These are phyloP conservation scores for Cryptococcus maquisensis DNA, from an alignment of 1,284 basidiomycete genomes.

Conservation along the genomic window DNA sequence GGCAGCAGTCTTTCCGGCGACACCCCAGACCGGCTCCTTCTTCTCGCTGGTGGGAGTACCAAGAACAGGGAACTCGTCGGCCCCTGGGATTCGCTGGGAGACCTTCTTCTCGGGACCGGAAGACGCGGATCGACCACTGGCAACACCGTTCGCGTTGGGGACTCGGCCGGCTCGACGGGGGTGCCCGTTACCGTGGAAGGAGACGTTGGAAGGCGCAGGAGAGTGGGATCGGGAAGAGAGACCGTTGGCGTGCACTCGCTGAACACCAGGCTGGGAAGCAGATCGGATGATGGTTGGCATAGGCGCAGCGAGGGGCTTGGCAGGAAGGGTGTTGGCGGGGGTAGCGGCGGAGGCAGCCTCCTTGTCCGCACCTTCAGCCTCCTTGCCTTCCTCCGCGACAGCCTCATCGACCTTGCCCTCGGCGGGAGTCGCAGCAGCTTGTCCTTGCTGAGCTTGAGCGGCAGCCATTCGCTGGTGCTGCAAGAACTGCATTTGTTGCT, in stretches of 20 bases:
- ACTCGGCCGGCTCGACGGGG: slow-evolving; percentile 19
- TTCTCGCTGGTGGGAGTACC: slow-evolving; percentile 28
- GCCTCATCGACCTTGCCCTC: neutral
- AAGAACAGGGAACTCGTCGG: slow-evolving; percentile 49
- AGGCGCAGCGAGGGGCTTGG: slow-evolving; percentile 16
- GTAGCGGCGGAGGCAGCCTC: slow-evolving; percentile 4
- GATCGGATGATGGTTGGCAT: slow-evolving; percentile 29
- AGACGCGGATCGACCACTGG: slow-evolving; percentile 1
- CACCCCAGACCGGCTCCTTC: slow-evolving; percentile 26
- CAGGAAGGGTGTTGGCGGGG: slow-evolving; percentile 23
- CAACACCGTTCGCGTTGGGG: slow-evolving; percentile 4
- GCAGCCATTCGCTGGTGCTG: slow-evolving; percentile 26
- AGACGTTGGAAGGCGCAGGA: slow-evolving; percentile 36
- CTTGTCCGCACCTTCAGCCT: slow-evolving; percentile 8
- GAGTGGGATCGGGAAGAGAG: slow-evolving; percentile 40
- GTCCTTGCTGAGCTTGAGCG: slow-evolving; percentile 16
- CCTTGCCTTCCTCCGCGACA: neutral
- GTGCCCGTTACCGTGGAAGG: slow-evolving; percentile 33
- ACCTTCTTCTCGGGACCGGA: slow-evolving; percentile 8
- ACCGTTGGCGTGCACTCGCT: slow-evolving; percentile 36
- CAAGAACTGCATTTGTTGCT: slow-evolving; percentile 20
- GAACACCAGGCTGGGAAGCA: slow-evolving; percentile 40
- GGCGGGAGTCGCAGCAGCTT: slow-evolving; percentile 1
- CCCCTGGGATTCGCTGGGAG: slow-evolving; percentile 43
- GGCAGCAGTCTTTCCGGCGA: slow-evolving; percentile 45